Conservation (phyloP, 2,329 filamentous ascomycete species). For the Bipolaris zeicola region DNA sequence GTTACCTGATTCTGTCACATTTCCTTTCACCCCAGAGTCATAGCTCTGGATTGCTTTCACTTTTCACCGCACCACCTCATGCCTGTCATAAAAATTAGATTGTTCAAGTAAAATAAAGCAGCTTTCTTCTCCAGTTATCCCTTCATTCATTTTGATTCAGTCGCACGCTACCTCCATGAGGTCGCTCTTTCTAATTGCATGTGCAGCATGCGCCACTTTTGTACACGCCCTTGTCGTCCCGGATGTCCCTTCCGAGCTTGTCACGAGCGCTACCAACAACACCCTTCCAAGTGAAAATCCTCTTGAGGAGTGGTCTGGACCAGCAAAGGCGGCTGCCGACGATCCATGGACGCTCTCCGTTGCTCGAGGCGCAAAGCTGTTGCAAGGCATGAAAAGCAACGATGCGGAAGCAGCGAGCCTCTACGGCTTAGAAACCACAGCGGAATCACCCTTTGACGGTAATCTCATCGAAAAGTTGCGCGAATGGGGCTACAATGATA, state of each 20-base stretch:
- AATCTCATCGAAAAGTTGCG: constrained; percentile 9
- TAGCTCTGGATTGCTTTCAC: neutral
- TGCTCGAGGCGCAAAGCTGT: constrained; percentile 15
- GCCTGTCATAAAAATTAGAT: neutral
- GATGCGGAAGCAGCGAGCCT: constrained; percentile 14
- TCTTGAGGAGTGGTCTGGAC: neutral
- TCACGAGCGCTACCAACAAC: neutral
- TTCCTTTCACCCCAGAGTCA: neutral
- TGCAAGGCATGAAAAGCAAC: constrained; percentile 19
- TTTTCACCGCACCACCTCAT: neutral
- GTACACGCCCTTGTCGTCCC: neutral
- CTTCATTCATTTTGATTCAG: neutral
- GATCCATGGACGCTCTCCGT: constrained; percentile 10
- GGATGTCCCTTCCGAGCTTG: neutral
- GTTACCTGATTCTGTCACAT: neutral
- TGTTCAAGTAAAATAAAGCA: neutral
- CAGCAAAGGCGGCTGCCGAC: neutral
- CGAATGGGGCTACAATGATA: constrained; percentile 22
- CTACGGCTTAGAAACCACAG: constrained; percentile 9
- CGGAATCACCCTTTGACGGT: constrained; percentile 14
- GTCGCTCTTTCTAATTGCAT: neutral
- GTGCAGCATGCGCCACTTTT: neutral
- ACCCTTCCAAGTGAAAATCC: neutral
- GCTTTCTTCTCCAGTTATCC: neutral
- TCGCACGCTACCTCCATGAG: neutral